phyloP scores from a whole-genome alignment of 495 filamentous ascomycete species.

The Hypomontagnella monticulosa region DNA sequence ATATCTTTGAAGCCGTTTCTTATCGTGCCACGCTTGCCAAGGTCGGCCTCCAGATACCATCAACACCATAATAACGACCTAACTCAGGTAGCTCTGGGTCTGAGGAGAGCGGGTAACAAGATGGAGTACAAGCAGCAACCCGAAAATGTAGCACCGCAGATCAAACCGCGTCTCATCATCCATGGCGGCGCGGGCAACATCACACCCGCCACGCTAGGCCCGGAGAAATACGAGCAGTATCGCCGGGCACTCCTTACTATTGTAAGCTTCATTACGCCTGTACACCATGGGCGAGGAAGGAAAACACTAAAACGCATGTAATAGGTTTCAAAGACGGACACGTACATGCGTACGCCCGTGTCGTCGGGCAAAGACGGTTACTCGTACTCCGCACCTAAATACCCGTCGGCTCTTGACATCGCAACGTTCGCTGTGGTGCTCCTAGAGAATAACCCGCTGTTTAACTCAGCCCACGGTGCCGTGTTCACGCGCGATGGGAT shows the following conservation, averaged over 20 bases:
- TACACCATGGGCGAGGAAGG: not conserved
- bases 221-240: constrained; percentile 67
- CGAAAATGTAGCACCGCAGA: constrained; percentile 2
- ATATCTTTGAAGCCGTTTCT: constrained; percentile 2
- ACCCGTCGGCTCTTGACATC: constrained; percentile 70
- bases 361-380: not conserved
- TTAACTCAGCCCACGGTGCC: constrained; percentile 86
- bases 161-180: constrained; percentile 78
- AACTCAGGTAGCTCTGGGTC: not conserved
- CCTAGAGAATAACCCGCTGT: constrained; percentile 84
- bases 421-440: constrained; percentile 78
- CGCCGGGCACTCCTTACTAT: constrained; percentile 71
- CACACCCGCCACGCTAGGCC: constrained; percentile 71
- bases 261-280: constrained; percentile 35
- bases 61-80: not conserved
- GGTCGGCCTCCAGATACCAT: not conserved
- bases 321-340: constrained; percentile 48
- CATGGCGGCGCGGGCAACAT: constrained; percentile 91
- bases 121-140: constrained; percentile 33
- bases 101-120: not conserved
- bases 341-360: constrained; percentile 49
- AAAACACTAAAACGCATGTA: not conserved
- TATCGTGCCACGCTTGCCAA: not conserved
- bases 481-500: constrained; percentile 85
- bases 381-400: not conserved